These are phyloP conservation scores for Coemansia guatemalensis DNA, from an alignment of 192 early-diverging fungal species.

Conservation along the genomic window DNA sequence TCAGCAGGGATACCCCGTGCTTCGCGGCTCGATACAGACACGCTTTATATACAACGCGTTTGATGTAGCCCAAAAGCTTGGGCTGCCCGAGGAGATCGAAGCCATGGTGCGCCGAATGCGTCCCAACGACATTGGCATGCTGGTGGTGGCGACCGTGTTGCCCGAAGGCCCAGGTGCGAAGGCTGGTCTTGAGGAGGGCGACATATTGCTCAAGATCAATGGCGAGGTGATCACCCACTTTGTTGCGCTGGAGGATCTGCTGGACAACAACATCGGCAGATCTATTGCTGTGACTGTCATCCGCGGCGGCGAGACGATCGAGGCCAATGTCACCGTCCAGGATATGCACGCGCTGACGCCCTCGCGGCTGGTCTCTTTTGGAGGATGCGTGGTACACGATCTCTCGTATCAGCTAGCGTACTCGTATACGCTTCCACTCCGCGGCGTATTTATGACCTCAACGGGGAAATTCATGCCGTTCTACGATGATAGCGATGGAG, in stretches of 20 bases:
- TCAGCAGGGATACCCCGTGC: slow-evolving; percentile 56
- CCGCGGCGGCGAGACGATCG: slow-evolving; percentile 56
- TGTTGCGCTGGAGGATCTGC: slow-evolving; percentile 60
- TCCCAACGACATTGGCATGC: slow-evolving; percentile 71
- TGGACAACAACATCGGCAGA: slow-evolving; percentile 64
- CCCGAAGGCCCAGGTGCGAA: slow-evolving; percentile 68
- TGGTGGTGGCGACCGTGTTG: slow-evolving; percentile 61
- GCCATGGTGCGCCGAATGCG: slow-evolving; percentile 59
- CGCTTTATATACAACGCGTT: slow-evolving; percentile 70
- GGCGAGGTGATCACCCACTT: slow-evolving; percentile 69
- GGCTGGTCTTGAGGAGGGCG: slow-evolving; percentile 62
- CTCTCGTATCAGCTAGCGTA: slow-evolving; percentile 78
- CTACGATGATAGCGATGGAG: slow-evolving; percentile 8
- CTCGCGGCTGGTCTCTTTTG: slow-evolving; percentile 79
- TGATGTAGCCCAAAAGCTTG: slow-evolving; percentile 70
- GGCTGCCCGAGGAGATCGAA: slow-evolving; percentile 66
- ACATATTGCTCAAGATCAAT: slow-evolving; percentile 69
- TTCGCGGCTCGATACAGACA: slow-evolving; percentile 76
- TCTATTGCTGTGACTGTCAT: slow-evolving; percentile 56
- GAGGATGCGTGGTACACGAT: slow-evolving; percentile 76
- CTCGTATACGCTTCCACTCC: slow-evolving; percentile 64
- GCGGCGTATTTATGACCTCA: slow-evolving; percentile 78
- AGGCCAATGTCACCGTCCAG: slow-evolving; percentile 58
- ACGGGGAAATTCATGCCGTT: slow-evolving; percentile 14
- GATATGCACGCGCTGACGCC: slow-evolving; percentile 80